Evolutionary conservation across 2,329 filamentous ascomycete genomes (phyloP).

Genomic region (Epichloe scottii): DNA sequence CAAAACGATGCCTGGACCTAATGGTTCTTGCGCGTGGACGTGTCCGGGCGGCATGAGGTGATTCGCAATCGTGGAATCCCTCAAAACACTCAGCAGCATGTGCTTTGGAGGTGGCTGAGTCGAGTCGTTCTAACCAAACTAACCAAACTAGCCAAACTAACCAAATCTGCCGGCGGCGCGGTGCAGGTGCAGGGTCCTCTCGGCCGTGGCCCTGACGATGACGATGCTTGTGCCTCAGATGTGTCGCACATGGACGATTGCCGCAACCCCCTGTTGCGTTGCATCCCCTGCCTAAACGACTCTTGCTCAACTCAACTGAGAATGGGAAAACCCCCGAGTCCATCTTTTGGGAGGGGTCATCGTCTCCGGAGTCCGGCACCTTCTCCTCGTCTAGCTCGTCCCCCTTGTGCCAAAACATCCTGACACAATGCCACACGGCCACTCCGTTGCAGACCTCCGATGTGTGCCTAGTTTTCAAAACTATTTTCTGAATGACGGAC

Average conservation of each 20-base stretch:
- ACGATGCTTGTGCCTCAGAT: slow-evolving; percentile 28
- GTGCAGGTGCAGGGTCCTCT: slow-evolving; percentile 2
- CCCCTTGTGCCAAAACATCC: not conserved
- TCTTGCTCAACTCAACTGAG: not conserved
- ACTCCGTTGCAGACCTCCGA: not conserved
- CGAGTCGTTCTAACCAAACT: no score
- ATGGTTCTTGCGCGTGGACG: no score
- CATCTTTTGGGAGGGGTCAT: not conserved
- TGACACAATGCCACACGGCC: not conserved
- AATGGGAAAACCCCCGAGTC: not conserved
- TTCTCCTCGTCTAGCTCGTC: slow-evolving; percentile 7
- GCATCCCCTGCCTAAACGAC: slow-evolving; percentile 3
- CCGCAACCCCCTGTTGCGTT: slow-evolving; percentile 11
- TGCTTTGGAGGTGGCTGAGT: not conserved
- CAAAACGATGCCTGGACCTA: no score
- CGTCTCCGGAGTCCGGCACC: not conserved
- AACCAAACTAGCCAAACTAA: no score
- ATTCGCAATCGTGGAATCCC: not conserved
- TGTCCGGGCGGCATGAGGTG: not conserved
- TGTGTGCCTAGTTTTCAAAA: not conserved
- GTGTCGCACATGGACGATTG: slow-evolving; percentile 33
- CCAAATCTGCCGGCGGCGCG: not conserved
- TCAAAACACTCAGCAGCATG: not conserved
- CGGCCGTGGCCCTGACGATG: slow-evolving; percentile 4
- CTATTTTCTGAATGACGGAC: not conserved